Conservation (phyloP, 331 rosid species). For the Stylosanthes scabra region DNA sequence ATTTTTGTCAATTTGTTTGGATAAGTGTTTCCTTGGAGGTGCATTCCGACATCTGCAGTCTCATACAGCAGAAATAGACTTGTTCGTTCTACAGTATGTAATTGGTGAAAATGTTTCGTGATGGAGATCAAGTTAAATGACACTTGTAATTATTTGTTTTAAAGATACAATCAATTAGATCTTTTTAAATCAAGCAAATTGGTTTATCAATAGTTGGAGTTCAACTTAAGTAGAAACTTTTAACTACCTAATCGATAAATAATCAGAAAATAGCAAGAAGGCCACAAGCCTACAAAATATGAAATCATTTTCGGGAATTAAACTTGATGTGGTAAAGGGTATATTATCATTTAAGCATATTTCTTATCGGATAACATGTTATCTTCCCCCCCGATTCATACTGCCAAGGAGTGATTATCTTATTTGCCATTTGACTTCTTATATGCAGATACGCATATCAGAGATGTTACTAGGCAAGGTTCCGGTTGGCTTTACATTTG, state of each 20-base stretch:
- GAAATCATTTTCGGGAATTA: slow-evolving; percentile 27
- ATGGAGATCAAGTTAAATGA: neutral
- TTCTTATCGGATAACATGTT: neutral
- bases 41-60: neutral
- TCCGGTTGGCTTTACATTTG: slow-evolving; percentile 79
- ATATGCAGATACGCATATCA: slow-evolving; percentile 72
- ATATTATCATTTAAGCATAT: slow-evolving; percentile 2
- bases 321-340: neutral
- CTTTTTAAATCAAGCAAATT: neutral
- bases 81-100: neutral
- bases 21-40: neutral
- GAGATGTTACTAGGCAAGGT: slow-evolving; percentile 93
- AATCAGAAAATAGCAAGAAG: neutral
- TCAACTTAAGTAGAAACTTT: slow-evolving; percentile 2
- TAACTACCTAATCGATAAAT: neutral
- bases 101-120: slow-evolving; percentile 3
- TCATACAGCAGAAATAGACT: neutral
- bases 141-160: neutral
- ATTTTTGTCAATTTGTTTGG: slow-evolving; percentile 9
- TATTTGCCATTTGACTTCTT: neutral
- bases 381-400: neutral
- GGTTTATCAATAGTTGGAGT: neutral
- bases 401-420: neutral
- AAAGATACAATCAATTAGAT: neutral
- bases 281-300: neutral